Evolutionary conservation across 179 eudicot species (phyloP), one percentile per base, ranked within the genome.

Genomic region (Spergularia azorica): DNA sequence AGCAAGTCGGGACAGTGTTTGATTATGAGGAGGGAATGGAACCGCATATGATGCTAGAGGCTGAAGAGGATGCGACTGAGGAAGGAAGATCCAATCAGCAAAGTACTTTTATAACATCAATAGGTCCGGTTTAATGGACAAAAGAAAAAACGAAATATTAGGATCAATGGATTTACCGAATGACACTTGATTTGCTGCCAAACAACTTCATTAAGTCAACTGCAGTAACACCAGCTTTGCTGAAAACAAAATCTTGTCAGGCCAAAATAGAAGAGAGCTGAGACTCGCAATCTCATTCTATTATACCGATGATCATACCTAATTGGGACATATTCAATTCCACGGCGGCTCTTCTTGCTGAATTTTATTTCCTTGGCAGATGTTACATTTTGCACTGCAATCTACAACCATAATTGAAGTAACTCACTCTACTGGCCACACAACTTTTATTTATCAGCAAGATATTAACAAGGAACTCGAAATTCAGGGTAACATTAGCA

Each of bases 151-250:
- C 12, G 14, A 7, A 70, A 36, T 52, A 39, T 26, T 3, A 41
- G 26, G 58, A 51, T 18, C 17, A 26, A 6, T 13, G 32, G 67
- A 48, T 79, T 82, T 88, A 93, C 99, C 95, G 85, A 41, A 95
- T 77, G 38, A 91, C 97, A 80, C 97, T 95, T 57, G 97, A 86
- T 83, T 87, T 93, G 81, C 84, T 84, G 57, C 98, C 97, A 86
- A 93, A 95, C 77, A 87, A 77, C 85, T 95, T 93, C 82, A 88
- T 87, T 84, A 93, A 74, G 82, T 95, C 99, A 67, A 91, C 82
- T 70, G 94, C 89, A 83, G 86, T 83, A 67, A 89, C 95, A 70
- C 95, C 90, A 38, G 89, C 75, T 83, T 93, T 93, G 74, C 99
- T 95, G 95, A 41, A 79, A 79, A 20, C 41, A 5, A 73, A 50